Percentiles rank a stretch among this genome's conserved stretches.
These are phyloP conservation scores for Prinsepia uniflora DNA, from an alignment of 306 rosid species.

Conservation along the genomic window DNA sequence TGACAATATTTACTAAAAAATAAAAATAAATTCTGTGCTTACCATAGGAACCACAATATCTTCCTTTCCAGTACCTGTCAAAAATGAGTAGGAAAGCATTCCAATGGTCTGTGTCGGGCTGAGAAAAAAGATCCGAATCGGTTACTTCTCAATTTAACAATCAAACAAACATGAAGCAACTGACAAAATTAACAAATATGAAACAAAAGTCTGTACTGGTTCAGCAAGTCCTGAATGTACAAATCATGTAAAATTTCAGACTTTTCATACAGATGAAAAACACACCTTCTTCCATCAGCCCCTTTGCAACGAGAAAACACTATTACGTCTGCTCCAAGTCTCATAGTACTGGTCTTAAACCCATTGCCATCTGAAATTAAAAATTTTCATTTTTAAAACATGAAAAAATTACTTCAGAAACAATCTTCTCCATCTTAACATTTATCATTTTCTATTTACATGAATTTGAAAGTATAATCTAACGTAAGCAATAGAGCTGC, in stretches of 20 bases:
- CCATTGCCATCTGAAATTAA: constrained; percentile 83
- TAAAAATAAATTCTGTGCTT: constrained; percentile 28
- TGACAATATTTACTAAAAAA: neutral
- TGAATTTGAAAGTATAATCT: neutral
- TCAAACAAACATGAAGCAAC: neutral
- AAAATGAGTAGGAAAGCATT: constrained; percentile 80
- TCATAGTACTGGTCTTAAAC: constrained; percentile 90
- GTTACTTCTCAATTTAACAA: constrained; percentile 13
- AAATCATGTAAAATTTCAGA: neutral
- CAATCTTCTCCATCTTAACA: neutral
- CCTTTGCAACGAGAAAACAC: constrained; percentile 79
- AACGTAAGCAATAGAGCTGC: neutral
- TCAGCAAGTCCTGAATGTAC: neutral
- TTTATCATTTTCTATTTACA: neutral
- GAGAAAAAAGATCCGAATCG: constrained; percentile 14
- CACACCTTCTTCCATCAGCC: constrained; percentile 55
- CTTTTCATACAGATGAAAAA: neutral
- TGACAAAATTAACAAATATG: neutral
- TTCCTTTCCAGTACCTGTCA: constrained; percentile 79
- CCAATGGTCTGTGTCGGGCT: constrained; percentile 89
- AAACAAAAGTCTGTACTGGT: neutral
- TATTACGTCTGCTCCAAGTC: constrained; percentile 95
- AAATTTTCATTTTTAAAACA: neutral
- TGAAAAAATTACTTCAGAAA: neutral
- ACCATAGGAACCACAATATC: constrained; percentile 95